Evolutionary conservation across 306 rosid species (phyloP), one percentile per base, ranked within the genome.

Genomic region (Cicer cuneatum): DNA sequence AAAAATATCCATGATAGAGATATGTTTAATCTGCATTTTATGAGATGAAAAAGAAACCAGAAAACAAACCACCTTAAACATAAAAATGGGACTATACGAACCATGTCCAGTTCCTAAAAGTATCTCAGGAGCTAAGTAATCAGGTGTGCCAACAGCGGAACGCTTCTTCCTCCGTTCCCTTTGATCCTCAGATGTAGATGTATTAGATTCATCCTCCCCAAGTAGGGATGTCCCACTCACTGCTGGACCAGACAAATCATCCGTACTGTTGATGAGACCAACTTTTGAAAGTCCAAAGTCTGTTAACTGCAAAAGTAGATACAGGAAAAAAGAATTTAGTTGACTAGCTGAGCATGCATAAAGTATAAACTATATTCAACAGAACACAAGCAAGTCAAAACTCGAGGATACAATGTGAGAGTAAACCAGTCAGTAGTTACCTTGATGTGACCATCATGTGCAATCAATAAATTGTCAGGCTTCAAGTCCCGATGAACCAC

Each of bases 101-200:
- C 99, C 99, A 83, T 95, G 99, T 85, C 99, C 97, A 63, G 99
- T 95, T 86, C 99, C 99, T 86, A 95, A 83, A 70, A 95, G 95
- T 83, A 95, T 95, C 85, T 95, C 99, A 3, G 99, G 99, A 43
- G 99, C 99, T 86, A 95, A 87, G 87, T 95, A 95, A 85, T 95
- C 99, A 45, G 99, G 99, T 3, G 99, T 95, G 56, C 99, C 99
- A 47, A 95, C 99, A 85, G 99, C 99, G 18, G 98, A 92, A 35
- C 98, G 98, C 72, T 95, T 88, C 81, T 90, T 87, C 86, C 93
- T 85, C 74, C 90, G 90, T 72, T 88, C 95, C 78, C 78, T 85
- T 87, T 95, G 97, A 79, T 90, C 83, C 88, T 90, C 97, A 7
- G 97, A 88, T 76, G 82, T 58, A 80, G 86, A 77, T 54, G 75